Percentiles rank a stretch among this genome's conserved stretches.
phyloP scores from a whole-genome alignment of 495 filamentous ascomycete genomes.

The Terfezia boudieri region DNA sequence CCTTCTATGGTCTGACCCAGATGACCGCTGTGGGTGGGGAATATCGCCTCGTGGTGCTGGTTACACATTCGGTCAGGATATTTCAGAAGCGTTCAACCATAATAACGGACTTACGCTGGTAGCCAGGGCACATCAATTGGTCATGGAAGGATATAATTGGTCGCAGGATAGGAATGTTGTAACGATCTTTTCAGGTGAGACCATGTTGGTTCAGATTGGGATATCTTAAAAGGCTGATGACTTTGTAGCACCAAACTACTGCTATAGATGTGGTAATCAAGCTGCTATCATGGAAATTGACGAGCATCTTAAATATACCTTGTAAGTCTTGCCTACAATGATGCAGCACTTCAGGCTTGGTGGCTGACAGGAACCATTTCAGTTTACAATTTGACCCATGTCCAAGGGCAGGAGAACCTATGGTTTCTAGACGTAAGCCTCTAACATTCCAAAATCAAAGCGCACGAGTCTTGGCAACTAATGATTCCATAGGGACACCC shows the following conservation, averaged over 20 bases:
- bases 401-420: constrained; percentile 88
- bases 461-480: neutral
- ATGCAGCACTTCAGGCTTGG: constrained; percentile 3
- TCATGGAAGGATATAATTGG: constrained; percentile 99
- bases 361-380: neutral
- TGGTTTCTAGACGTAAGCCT: constrained; percentile 69
- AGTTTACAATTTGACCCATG: constrained; percentile 99
- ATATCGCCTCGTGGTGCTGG: constrained; percentile 92
- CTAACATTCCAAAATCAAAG: neutral
- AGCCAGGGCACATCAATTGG: constrained; percentile 81
- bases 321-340: constrained; percentile 38
- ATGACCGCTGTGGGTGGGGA: constrained; percentile 96
- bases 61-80: constrained; percentile 98
- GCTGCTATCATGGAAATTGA: constrained; percentile 99
- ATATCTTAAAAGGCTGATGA: constrained; percentile 9
- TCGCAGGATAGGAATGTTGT: constrained; percentile 91
- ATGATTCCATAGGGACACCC: constrained; percentile 40
- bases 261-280: constrained; percentile 95
- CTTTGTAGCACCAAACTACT: constrained; percentile 71
- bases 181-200: constrained; percentile 89
- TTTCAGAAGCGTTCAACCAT: constrained; percentile 98
- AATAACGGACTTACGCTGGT: constrained; percentile 96
- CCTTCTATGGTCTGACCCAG: constrained; percentile 89
- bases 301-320: constrained; percentile 97
- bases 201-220: neutral